Percentiles rank a stretch among this genome's conserved stretches.
These are phyloP conservation scores for Eragrostis curvula DNA, from an alignment of 176 grass and related monocot species.

Conservation along the genomic window DNA sequence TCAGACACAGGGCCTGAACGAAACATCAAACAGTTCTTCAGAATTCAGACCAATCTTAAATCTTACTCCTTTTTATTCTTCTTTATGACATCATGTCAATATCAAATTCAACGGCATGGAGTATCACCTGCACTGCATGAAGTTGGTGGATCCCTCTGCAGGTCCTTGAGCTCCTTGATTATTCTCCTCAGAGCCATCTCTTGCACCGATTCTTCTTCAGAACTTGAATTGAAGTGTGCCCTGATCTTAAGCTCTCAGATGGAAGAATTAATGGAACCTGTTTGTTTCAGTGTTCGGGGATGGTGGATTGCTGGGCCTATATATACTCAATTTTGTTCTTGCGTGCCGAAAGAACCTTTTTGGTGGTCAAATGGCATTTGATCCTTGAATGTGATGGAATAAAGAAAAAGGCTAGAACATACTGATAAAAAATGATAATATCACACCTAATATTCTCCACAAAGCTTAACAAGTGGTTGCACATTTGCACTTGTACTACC, in stretches of 20 bases:
- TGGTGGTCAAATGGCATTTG: slow-evolving; percentile 42
- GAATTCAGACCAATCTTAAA: not conserved
- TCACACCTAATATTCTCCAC: slow-evolving; percentile 55
- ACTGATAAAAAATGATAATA: slow-evolving; percentile 24
- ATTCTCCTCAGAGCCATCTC: slow-evolving; percentile 80
- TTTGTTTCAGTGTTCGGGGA: slow-evolving; percentile 33
- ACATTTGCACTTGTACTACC: slow-evolving; percentile 7
- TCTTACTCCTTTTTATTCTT: not conserved
- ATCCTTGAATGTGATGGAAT: slow-evolving; percentile 50
- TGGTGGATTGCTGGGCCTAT: slow-evolving; percentile 4
- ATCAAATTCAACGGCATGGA: not conserved
- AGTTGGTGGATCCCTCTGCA: slow-evolving; percentile 88
- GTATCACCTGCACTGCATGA: slow-evolving; percentile 84
- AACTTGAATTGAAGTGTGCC: not conserved
- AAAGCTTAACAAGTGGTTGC: slow-evolving; percentile 45
- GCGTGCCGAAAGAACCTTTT: not conserved
- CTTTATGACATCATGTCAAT: not conserved
- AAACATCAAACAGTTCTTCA: not conserved
- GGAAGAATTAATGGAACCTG: not conserved
- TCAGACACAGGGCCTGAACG: slow-evolving; percentile 70
- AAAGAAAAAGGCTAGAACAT: slow-evolving; percentile 34
- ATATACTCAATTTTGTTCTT: slow-evolving; percentile 28
- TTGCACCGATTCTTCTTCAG: not conserved
- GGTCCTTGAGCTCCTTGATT: slow-evolving; percentile 90
- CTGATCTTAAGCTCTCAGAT: not conserved